phyloP scores from a whole-genome alignment of 2,329 filamentous ascomycete species.

The Cercospora beticola region DNA sequence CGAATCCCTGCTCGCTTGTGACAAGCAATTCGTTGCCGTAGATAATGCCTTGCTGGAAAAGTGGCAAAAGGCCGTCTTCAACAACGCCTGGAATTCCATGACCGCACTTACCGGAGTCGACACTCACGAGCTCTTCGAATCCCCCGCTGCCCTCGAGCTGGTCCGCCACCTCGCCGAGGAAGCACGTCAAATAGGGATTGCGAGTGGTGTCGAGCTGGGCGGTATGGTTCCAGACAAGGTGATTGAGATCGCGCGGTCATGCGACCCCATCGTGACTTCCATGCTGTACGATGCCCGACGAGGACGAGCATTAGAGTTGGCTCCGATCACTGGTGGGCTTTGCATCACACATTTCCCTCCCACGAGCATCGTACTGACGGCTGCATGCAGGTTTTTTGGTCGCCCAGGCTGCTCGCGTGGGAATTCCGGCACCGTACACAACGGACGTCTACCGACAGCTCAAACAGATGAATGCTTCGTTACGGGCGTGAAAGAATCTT shows the following conservation, averaged over 20 bases:
- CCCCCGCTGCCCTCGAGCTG: neutral
- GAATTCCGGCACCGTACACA: neutral
- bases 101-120: neutral
- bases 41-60: neutral
- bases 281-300: neutral
- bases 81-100: neutral
- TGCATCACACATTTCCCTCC: neutral
- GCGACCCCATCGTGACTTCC: neutral
- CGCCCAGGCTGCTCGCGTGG: neutral
- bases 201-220: neutral
- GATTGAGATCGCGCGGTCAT: neutral
- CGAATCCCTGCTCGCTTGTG: neutral
- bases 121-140: neutral
- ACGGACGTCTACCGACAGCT: neutral
- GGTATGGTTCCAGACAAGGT: neutral
- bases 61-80: neutral
- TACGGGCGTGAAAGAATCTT: neutral
- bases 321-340: neutral
- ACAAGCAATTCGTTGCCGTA: neutral
- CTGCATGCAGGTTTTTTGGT: neutral
- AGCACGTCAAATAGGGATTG: neutral
- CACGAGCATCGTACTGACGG: neutral
- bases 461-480: neutral
- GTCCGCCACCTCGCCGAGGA: neutral
- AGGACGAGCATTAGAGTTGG: neutral